A percentile compares a stretch with the other conserved stretches of the same genome.
Evolutionary conservation across 148 eudicot genomes (phyloP).

Genomic region (Chenopodium quinoa): DNA sequence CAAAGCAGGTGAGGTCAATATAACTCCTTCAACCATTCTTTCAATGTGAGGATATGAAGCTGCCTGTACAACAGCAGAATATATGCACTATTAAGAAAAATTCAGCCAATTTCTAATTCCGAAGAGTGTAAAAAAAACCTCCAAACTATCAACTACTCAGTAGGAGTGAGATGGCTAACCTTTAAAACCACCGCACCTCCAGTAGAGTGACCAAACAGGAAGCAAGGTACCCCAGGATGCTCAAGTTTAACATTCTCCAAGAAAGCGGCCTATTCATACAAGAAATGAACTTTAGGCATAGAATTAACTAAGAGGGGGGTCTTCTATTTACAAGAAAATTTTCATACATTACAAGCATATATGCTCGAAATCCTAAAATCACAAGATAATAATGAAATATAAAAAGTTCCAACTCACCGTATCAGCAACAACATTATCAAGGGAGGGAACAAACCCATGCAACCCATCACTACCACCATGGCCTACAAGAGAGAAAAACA

Average conservation of each 20-base stretch:
- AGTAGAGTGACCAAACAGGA: slow-evolving; percentile 93
- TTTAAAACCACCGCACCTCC: slow-evolving; percentile 89
- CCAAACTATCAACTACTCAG: neutral
- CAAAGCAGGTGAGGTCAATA: slow-evolving; percentile 91
- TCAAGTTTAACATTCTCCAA: slow-evolving; percentile 63
- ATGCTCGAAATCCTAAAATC: neutral
- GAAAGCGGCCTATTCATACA: slow-evolving; percentile 53
- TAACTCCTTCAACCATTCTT: slow-evolving; percentile 70
- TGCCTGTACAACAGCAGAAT: slow-evolving; percentile 26
- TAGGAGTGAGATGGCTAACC: slow-evolving; percentile 31
- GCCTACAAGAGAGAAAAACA: slow-evolving; percentile 39
- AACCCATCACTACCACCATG: slow-evolving; percentile 98
- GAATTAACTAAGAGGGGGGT: neutral
- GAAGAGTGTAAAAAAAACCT: neutral
- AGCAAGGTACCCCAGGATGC: slow-evolving; percentile 78
- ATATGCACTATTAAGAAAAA: neutral
- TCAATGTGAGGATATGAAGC: slow-evolving; percentile 33
- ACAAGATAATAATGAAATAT: slow-evolving; percentile 6
- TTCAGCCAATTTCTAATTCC: neutral
- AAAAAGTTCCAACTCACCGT: slow-evolving; percentile 50
- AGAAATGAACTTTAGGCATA: slow-evolving; percentile 4
- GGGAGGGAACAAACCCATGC: slow-evolving; percentile 94
- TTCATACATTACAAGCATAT: neutral
- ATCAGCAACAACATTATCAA: slow-evolving; percentile 88
- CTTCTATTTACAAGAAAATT: neutral